Conservation (phyloP, 2,329 filamentous ascomycete species). For the Aspergillus latus region DNA sequence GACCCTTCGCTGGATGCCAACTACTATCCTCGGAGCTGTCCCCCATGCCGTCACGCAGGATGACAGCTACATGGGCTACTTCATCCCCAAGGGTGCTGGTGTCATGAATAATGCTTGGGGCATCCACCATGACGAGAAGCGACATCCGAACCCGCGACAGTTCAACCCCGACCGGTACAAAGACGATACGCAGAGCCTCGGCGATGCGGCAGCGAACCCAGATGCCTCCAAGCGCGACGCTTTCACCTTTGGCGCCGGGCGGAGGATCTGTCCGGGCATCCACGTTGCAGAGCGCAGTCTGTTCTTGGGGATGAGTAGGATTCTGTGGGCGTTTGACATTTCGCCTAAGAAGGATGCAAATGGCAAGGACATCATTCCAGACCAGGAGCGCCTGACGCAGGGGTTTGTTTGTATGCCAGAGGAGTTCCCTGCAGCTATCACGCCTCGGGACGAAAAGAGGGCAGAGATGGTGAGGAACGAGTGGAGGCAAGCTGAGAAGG, state of each 20-base stretch:
- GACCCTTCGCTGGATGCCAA: conserved; percentile 54
- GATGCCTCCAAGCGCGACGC: conserved; percentile 51
- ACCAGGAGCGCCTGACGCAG: conserved; percentile 43
- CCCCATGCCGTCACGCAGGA: conserved; percentile 52
- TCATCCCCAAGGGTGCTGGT: conserved; percentile 51
- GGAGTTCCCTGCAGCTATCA: conserved; percentile 39
- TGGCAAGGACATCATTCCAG: conserved; percentile 38
- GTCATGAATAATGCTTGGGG: conserved; percentile 48
- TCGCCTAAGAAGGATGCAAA: conserved; percentile 26
- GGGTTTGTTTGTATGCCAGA: conserved; percentile 49
- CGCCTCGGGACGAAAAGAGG: conserved; percentile 32
- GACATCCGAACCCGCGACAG: conserved; percentile 40
- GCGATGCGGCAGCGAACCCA: conserved; percentile 35
- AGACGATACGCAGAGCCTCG: conserved; percentile 33
- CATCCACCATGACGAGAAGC: conserved; percentile 44
- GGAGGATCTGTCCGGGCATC: conserved; percentile 59
- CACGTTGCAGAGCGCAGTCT: conserved; percentile 54
- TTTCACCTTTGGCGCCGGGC: conserved; percentile 57
- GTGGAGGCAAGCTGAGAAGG: conserved; percentile 1
- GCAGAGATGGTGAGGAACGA: conserved; percentile 20
- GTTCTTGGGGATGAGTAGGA: conserved; percentile 49
- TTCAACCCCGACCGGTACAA: conserved; percentile 43
- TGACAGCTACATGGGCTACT: conserved; percentile 51
- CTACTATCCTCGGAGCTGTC: conserved; percentile 45
- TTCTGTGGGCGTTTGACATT: conserved; percentile 53